Base-by-base conservation (phyloP, 371 early-diverging fungal species). In the Apophysomyces trapeziformis region DNA sequence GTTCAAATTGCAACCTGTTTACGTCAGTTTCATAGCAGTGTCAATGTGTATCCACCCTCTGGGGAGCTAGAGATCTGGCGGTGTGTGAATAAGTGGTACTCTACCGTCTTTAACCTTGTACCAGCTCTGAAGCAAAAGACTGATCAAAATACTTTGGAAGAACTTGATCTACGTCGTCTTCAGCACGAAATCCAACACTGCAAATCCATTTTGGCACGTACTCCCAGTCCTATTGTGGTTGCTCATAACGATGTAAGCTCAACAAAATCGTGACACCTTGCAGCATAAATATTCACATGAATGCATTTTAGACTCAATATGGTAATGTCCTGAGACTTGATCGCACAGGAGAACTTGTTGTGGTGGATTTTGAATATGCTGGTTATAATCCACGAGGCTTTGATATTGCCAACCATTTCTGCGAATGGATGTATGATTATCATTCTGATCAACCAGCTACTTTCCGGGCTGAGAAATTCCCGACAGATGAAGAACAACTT, bases 401-500 rank as follows among this genome's bases (percentile, higher is more conserved):
- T 46, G 95, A 95, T 44, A 90, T 95, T 43, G 95, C 90, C 36
- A 95, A 95, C 72, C 95, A 95, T 64, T 95, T 95, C 68, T 92
- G 92, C 74, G 95, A 95, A 62, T 95, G 93, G 93, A 91, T 85
- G 77, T 91, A 92, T 35, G 87, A 95, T 69, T 95, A 95, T 69
- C 90, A 91, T 65, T 72, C 83, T 12, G 66, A 73, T 4, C 45
- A 68, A 0, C 87, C 87, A 7, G 90, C 93, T 1, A 68, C 83
- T 2, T 47, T 85, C 38, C 74, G 85, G 56, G 58, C 66, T 0
- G 61, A 68, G 4, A 60, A 66, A 5, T 93, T 87, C 63, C 95
- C 95, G 2, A 86, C 76, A 38, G 47, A 62, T 6, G 73, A 69
- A 7, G 84, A 94, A 60, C 90, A 87, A 26, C 16, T 67, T 11